Evolutionary conservation across 2,329 filamentous ascomycete species (phyloP), one percentile per base, ranked within the genome.

Genomic region (Arthrobotrys megalospora): DNA sequence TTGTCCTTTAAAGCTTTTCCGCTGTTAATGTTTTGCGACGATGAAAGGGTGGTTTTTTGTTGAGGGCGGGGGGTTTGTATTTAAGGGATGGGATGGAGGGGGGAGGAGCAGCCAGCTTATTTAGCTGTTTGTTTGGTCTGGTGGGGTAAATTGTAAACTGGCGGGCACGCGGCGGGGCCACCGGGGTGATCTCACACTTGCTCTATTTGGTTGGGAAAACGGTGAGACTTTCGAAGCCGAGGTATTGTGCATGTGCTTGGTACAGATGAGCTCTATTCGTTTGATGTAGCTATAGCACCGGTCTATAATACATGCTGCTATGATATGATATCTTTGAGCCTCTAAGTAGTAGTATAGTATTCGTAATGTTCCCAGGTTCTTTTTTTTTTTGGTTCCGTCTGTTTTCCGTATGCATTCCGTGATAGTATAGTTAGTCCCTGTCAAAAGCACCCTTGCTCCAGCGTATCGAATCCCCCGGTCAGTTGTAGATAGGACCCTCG

Each of bases 111-210:
- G n/a, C n/a, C 19, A 28, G 55, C 19, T 41, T 60, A 48, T 48
- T 11, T 48, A 48, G 45, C 43, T 48, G 11, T 14, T n/a, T 1
- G n/a, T 14, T 45, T 16, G 43, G 16, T 48, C 16, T 58, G 52
- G 52, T 58, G 55, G 55, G 55, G 55, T 60, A 60, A 60, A 24
- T 7, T 43, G 55, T 60, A 60, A 60, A 24, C n/a, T 43, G 32
- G 16, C 52, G 32, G 52, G 24, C 12, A 12, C 41, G 45, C 41
- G 41, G 41, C n/a, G 41, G 41, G 41, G 41, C 41, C 7, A 12
- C 36, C 36, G 8, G 12, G 28, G 14, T 7, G 14, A 28, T 5
- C 24, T 28, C 50, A 10, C 28, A 24, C 48, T 53, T 53, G 14
- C 24, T 24, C 7, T 53, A 7, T 34, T 53, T 53, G 50, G 50